Conservation (phyloP, 2,329 filamentous ascomycete genomes). For the Xylaria sp. region DNA sequence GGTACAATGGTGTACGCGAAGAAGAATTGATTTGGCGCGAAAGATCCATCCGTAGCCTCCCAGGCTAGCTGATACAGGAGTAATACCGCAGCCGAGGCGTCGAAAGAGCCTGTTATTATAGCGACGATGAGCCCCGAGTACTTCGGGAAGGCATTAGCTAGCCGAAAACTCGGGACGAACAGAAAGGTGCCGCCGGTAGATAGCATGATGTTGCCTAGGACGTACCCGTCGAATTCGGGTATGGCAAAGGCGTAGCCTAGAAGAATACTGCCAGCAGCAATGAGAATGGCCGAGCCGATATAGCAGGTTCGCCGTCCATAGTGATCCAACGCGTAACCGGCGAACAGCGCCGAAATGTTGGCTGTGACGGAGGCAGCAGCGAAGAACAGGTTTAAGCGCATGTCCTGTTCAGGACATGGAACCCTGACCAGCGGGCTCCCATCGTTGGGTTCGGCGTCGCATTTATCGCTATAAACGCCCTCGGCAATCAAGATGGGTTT, state of each 20-base stretch:
- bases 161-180: conserved; percentile 73
- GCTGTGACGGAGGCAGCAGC: conserved; percentile 74
- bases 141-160: conserved; percentile 72
- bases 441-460: conserved; percentile 58
- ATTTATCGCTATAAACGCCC: conserved; percentile 66
- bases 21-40: conserved; percentile 56
- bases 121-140: conserved; percentile 70
- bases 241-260: conserved; percentile 68
- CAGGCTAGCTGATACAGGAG: conserved; percentile 68
- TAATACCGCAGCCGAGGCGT: conserved; percentile 71
- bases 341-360: conserved; percentile 73
- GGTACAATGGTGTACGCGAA: conserved; percentile 54
- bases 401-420: conserved; percentile 65
- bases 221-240: conserved; percentile 68
- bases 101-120: conserved; percentile 71
- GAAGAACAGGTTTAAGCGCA: conserved; percentile 75
- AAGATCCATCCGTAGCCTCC: conserved; percentile 54
- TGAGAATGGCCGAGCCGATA: conserved; percentile 67
- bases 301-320: conserved; percentile 73
- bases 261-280: conserved; percentile 67
- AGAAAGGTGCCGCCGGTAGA: conserved; percentile 71
- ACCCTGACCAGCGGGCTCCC: conserved; percentile 44
- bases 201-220: conserved; percentile 68
- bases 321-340: conserved; percentile 73
- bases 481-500: conserved; percentile 71